phyloP scores from a whole-genome alignment of 1,139 yeast species.

The Wickerhamiella pararugosa region DNA sequence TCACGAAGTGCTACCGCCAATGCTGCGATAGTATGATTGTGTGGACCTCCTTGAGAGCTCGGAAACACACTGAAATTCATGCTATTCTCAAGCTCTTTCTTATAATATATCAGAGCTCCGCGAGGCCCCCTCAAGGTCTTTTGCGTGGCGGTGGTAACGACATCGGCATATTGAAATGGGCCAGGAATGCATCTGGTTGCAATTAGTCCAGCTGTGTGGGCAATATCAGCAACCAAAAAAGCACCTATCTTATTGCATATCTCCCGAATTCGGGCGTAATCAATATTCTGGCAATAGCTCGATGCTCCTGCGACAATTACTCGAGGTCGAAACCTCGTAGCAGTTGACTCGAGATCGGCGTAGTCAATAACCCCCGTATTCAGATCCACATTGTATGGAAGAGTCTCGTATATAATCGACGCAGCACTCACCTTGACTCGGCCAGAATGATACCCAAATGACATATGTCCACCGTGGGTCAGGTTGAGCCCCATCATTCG shows the following conservation, averaged over 20 bases:
- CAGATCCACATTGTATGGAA: constrained; percentile 91
- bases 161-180: constrained; percentile 92
- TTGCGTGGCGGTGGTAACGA: constrained; percentile 96
- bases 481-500: constrained; percentile 91
- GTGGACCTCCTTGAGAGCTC: constrained; percentile 99
- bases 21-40: constrained; percentile 95
- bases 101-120: constrained; percentile 97
- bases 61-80: constrained; percentile 98
- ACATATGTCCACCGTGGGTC: constrained; percentile 95
- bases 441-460: constrained; percentile 95
- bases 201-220: constrained; percentile 89
- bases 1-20: constrained; percentile 93
- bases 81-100: constrained; percentile 89
- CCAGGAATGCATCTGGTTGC: constrained; percentile 95
- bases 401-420: constrained; percentile 90
- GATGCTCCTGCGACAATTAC: constrained; percentile 95
- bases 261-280: constrained; percentile 87
- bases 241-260: constrained; percentile 96
- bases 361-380: constrained; percentile 89
- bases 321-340: constrained; percentile 83
- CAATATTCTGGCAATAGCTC: constrained; percentile 89
- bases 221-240: constrained; percentile 92
- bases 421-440: constrained; percentile 89
- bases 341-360: constrained; percentile 84
- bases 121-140: constrained; percentile 97